A percentile compares a stretch with the other conserved stretches of the same genome.
Evolutionary conservation across 495 filamentous ascomycete species (phyloP).

Genomic region (Aspergillus sclerotiicarbonarius): DNA sequence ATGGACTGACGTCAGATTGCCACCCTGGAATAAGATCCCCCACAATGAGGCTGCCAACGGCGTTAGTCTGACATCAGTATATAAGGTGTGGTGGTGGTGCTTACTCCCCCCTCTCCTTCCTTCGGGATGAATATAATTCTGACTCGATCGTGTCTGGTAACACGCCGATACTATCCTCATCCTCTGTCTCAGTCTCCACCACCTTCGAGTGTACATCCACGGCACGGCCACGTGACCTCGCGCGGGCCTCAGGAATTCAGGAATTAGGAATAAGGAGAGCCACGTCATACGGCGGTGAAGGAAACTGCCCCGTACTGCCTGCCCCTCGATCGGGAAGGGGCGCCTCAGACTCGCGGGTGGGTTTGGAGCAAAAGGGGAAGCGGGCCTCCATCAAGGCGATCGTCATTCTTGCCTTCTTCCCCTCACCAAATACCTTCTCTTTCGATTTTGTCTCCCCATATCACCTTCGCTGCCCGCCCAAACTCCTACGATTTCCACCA

Average conservation of each 20-base stretch:
- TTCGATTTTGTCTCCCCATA: not conserved
- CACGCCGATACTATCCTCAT: not conserved
- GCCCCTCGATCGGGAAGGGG: not conserved
- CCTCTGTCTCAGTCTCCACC: not conserved
- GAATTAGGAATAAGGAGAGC: not conserved
- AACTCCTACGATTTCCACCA: constrained; percentile 11
- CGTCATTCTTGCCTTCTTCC: not conserved
- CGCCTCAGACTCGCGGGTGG: no score
- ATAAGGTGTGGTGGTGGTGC: not conserved
- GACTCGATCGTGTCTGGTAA: not conserved
- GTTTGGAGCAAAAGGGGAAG: not conserved
- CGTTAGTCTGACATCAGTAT: not conserved
- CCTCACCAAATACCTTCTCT: not conserved
- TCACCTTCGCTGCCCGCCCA: not conserved
- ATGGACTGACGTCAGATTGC: constrained; percentile 5
- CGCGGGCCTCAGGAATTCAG: not conserved
- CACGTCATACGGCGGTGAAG: not conserved
- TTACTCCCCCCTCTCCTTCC: not conserved
- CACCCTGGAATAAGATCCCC: constrained; percentile 4
- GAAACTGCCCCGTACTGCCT: not conserved
- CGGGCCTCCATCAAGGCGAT: not conserved
- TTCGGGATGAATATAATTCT: no score
- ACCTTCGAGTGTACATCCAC: no score
- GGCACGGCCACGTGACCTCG: not conserved
- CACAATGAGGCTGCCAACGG: not conserved